A percentile compares a stretch with the other conserved stretches of the same genome.
Conservation (phyloP, 2,329 filamentous ascomycete genomes). For the Rhexocercosporidium sp. region DNA sequence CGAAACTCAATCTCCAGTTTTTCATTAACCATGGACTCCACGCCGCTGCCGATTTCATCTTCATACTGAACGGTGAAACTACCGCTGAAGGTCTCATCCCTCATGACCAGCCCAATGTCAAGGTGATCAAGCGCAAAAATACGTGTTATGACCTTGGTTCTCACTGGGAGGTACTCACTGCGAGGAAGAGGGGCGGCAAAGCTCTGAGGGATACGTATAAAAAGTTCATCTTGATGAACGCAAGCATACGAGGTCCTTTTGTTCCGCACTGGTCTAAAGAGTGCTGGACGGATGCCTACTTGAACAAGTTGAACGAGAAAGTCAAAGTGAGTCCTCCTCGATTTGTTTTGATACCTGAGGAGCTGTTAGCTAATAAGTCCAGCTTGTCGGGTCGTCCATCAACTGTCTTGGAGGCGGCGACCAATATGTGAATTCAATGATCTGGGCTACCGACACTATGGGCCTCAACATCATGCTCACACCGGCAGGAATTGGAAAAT, state of each 20-base stretch:
- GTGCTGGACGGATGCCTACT: conserved; percentile 39
- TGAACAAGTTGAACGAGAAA: conserved; percentile 31
- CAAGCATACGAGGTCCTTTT: conserved; percentile 39
- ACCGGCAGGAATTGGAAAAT: conserved; percentile 17
- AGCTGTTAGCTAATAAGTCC: conserved; percentile 1
- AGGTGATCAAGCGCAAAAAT: conserved; percentile 33
- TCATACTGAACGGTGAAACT: conserved; percentile 38
- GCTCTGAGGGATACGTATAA: conserved; percentile 32
- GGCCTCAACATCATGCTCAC: conserved; percentile 28
- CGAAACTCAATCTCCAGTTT: conserved; percentile 36
- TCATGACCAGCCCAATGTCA: conserved; percentile 29
- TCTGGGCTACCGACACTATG: conserved; percentile 31
- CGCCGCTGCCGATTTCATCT: conserved; percentile 37
- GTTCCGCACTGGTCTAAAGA: conserved; percentile 34
- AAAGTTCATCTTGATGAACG: conserved; percentile 39
- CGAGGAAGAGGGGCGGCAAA: not conserved
- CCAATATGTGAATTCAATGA: conserved; percentile 34
- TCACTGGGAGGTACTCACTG: conserved; percentile 34
- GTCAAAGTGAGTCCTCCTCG: conserved; percentile 31
- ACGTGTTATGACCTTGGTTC: conserved; percentile 39
- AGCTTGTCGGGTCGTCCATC: conserved; percentile 31
- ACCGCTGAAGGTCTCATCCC: conserved; percentile 27
- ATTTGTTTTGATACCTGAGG: not conserved
- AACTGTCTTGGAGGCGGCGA: conserved; percentile 23
- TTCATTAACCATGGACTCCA: conserved; percentile 38